Base-by-base conservation (phyloP, 163 green algal species). In the Scenedesmus sp. region DNA sequence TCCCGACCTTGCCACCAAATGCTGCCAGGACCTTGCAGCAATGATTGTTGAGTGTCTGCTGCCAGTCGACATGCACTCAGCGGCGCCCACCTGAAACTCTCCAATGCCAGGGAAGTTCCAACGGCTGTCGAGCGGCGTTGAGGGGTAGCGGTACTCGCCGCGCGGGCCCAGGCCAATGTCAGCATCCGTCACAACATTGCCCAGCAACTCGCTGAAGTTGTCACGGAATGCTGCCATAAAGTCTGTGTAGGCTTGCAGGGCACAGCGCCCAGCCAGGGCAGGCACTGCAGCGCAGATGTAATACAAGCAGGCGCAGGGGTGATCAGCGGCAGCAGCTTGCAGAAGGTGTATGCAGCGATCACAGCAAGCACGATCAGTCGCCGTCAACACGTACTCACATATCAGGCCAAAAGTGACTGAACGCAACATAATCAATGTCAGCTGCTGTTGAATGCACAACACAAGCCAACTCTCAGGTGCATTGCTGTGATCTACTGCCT, bases 41-140 rank as follows among this genome's bases (percentile, higher is more conserved):
- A n/a, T n/a, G n/a, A n/a, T n/a, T n/a, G n/a, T n/a, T n/a, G n/a
- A n/a, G n/a, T n/a, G n/a, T n/a, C n/a, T n/a, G n/a, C n/a, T n/a
- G n/a, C 53, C 24, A 40, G 65, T 3, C 24, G 40, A 20, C 9
- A 30, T 49, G 35, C 35, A n/a, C 10, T 59, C 40, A 79, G 51
- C 13, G 24, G 37, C 15, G 40, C 72, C 1, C 72, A 95, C 93
- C 93, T 98, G 96, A 86, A 98, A 98, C 94, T 98, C 96, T 40
- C 97, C 97, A 2, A 97, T 92, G 12, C 97, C 96, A 3, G 97
- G 97, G 90, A 98, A 99, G 33, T 88, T 91, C 97, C 97, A 99
- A 26, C 95, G 90, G 40, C 86, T 92, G 85, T 97, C 95, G 30
- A 93, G 85, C 1, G 95, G 95, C 81, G 97, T 97, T 3, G 95